Percentiles rank a stretch among this genome's conserved stretches.
phyloP scores from a whole-genome alignment of 2,329 filamentous ascomycete genomes.

The Colletotrichum magnum region DNA sequence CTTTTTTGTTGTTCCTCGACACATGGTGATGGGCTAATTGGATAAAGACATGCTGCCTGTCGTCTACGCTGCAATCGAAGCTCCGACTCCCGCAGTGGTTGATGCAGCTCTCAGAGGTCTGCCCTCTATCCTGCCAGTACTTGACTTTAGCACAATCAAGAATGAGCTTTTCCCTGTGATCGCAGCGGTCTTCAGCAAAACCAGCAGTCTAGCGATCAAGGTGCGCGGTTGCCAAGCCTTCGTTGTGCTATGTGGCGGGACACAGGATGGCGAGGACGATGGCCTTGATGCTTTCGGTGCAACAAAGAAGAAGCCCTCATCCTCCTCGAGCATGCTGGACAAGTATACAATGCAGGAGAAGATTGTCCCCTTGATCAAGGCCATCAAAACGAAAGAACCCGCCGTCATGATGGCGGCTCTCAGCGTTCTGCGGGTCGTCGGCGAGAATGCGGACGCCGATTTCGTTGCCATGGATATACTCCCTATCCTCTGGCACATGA shows the following conservation, averaged over 20 bases:
- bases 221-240: constrained; percentile 93
- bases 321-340: constrained; percentile 85
- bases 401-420: constrained; percentile 97
- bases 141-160: constrained; percentile 97
- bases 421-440: constrained; percentile 87
- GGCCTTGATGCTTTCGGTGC: constrained; percentile 81
- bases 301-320: constrained; percentile 71
- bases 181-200: constrained; percentile 90
- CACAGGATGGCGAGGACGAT: constrained; percentile 70
- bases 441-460: constrained; percentile 85
- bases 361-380: constrained; percentile 89
- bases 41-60: constrained; percentile 86
- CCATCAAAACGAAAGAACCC: constrained; percentile 97
- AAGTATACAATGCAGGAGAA: constrained; percentile 99
- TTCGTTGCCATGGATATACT: constrained; percentile 94
- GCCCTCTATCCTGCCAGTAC: constrained; percentile 83
- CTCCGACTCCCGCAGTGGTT: constrained; percentile 88
- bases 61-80: constrained; percentile 86
- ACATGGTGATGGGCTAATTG: neutral
- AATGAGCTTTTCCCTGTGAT: constrained; percentile 96
- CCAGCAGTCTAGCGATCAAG: constrained; percentile 94
- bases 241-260: constrained; percentile 88
- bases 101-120: constrained; percentile 87
- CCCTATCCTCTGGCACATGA: constrained; percentile 92
- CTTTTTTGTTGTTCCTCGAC: too few relatives aligned